Evolutionary conservation across 306 rosid species (phyloP), one percentile per base, ranked within the genome.

Genomic region (Luffa acutangula): DNA sequence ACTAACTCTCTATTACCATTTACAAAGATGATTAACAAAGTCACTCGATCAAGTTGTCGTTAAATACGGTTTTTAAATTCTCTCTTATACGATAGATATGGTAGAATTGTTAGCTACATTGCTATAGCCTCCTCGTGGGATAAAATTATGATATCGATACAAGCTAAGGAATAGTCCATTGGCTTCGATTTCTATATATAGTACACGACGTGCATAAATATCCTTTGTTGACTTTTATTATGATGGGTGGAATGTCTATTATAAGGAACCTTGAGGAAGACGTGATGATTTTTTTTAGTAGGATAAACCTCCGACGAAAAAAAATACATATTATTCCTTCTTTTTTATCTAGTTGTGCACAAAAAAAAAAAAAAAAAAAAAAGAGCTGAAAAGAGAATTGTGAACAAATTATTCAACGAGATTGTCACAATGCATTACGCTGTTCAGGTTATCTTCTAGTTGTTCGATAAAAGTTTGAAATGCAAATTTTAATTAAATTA

Each of bases 1-100:
- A 81, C 79, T 11, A 60, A 72, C 85, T 80, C 85, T 80, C 81
- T 64, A 65, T 49, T 34, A 52, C 17, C 17, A 67, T 13, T n/a
- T 41, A 63, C 0, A 3, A 25, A 58, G 4, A 3, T 60, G 1
- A 31, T 53, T 53, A 4, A 4, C 15, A 53, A 12, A 53, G 14
- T 53, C 2, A 53, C 17, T 53, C 3, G 14, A 53, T 6, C 3
- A 37, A 37, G n/a, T 51, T 14, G 41, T 37, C 41, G 41, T 2
- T 5, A 51, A 58, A 20, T 58, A 58, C 64, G 3, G 9, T 20
- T 58, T 51, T 58, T 58, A 59, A n/a, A n/a, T 56, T n/a, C 25
- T n/a, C 33, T n/a, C 14, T 49, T 39, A 39, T 39, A 39, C 42
- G 42, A 25, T 25, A 25, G 31, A 25, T 25, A 25, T 0, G 31